Conservation (phyloP, 257 asterid genomes). For the Fraxinus cuspidata region DNA sequence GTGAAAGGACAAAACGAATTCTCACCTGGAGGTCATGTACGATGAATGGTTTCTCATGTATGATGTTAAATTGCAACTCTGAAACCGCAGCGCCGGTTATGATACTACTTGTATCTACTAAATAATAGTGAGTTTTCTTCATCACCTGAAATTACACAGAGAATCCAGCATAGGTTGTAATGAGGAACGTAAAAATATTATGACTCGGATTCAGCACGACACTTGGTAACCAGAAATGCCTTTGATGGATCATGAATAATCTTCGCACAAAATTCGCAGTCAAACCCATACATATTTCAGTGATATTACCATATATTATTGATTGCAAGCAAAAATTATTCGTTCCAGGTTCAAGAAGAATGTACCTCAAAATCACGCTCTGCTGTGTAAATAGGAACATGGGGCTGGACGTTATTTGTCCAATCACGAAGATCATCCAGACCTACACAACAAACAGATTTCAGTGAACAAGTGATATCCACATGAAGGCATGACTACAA, state of each 20-base stretch:
- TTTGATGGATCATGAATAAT: not conserved
- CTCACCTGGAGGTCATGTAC: constrained; percentile 75
- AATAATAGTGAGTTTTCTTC: constrained; percentile 95
- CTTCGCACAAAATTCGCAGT: not conserved
- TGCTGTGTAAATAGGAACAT: constrained; percentile 85
- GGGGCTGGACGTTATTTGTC: constrained; percentile 94
- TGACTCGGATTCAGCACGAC: not conserved
- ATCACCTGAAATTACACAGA: constrained; percentile 64
- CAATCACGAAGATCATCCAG: constrained; percentile 99
- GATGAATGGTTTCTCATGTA: constrained; percentile 72
- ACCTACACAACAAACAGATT: constrained; percentile 47
- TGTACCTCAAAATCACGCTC: constrained; percentile 91
- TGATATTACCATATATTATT: not conserved
- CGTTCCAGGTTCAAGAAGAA: constrained; percentile 15
- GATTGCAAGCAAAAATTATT: not conserved
- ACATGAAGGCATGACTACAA: constrained; percentile 3
- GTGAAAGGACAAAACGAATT: constrained; percentile 17
- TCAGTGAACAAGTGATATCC: not conserved
- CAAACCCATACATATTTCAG: not conserved
- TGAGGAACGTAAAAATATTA: not conserved
- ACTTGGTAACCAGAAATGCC: not conserved
- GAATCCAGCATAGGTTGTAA: not conserved
- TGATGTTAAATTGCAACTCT: constrained; percentile 76
- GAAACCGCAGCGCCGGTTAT: constrained; percentile 97
- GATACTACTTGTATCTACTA: constrained; percentile 73